phyloP scores from a whole-genome alignment of 1,284 basidiomycete genomes.

The Wallemia hederae region DNA sequence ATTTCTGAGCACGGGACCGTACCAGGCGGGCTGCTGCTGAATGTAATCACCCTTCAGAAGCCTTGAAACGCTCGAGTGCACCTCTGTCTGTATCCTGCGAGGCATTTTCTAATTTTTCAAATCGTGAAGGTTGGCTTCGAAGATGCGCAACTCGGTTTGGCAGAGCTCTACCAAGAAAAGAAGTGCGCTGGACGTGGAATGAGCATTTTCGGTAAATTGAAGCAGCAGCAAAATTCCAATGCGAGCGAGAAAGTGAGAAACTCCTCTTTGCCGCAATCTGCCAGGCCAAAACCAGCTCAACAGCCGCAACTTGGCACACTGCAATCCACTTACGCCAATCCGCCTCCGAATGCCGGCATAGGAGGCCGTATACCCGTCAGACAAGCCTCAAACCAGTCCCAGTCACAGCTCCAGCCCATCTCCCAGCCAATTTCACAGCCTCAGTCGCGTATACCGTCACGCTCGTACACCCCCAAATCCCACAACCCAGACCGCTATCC shows the following conservation, averaged over 20 bases:
- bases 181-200: not conserved
- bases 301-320: not conserved
- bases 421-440: not conserved
- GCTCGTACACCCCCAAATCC: not conserved
- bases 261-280: not conserved
- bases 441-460: not conserved
- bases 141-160: no score
- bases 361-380: not conserved
- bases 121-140: not conserved
- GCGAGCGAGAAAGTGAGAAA: not conserved
- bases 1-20: constrained; percentile 51
- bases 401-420: not conserved
- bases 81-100: constrained; percentile 55
- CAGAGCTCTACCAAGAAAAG: not conserved
- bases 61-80: constrained; percentile 61
- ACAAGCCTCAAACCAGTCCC: not conserved
- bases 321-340: not conserved
- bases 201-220: not conserved
- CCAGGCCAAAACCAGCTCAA: not conserved
- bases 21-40: constrained; percentile 50
- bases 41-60: constrained; percentile 42
- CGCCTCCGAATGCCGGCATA: not conserved
- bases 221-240: not conserved
- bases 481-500: constrained; percentile 1
- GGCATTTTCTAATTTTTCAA: constrained; percentile 26